Evolutionary conservation across 176 grass and related monocot species (phyloP), one percentile per base, ranked within the genome.

Genomic region (Ensete ventricosum): DNA sequence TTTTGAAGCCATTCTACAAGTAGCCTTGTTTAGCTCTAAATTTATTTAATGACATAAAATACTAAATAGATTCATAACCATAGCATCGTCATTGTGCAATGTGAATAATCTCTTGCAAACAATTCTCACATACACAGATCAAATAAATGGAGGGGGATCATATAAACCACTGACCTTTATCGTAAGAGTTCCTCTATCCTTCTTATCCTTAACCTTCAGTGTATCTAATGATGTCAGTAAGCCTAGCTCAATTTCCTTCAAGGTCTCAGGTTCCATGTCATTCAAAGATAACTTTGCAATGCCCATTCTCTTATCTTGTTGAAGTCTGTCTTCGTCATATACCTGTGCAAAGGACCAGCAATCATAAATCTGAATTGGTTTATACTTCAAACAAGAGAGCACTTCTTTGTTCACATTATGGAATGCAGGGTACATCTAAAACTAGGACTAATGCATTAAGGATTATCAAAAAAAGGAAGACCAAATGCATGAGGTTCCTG

Each of bases 281-380:
- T 64, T 78, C 51, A 94, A 84, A 17, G 86, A 67, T 76, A 94
- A 82, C 73, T 90, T 92, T 54, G 87, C 95, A 43, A 94, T 81
- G 72, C 95, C 95, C 62, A 99, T 72, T 79, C 83, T 94, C 86
- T 99, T 99, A 78, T 94, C 95, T n/a, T 99, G 95, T 86, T 93
- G 88, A 72, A 94, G 67, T 11, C 81, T 93, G 79, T 99, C 90
- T 84, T 94, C 90, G 64, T 99, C 95, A 75, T 91, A 99, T 80
- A 99, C 95, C 92, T 91, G 79, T 54, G 29, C 29, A 75, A 73
- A 81, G n/a, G 1, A 16, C 51, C 12, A 17, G 11, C 8, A 34
- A 9, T 27, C 52, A 55, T 27, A 55, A 11, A 29, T 53, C 7
- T 55, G 16, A 14, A 34, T 29, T 6, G 16, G 3, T 8, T 29